Conservation (phyloP, 1,139 yeast genomes). For the Blastobotrys illinoisensis region DNA sequence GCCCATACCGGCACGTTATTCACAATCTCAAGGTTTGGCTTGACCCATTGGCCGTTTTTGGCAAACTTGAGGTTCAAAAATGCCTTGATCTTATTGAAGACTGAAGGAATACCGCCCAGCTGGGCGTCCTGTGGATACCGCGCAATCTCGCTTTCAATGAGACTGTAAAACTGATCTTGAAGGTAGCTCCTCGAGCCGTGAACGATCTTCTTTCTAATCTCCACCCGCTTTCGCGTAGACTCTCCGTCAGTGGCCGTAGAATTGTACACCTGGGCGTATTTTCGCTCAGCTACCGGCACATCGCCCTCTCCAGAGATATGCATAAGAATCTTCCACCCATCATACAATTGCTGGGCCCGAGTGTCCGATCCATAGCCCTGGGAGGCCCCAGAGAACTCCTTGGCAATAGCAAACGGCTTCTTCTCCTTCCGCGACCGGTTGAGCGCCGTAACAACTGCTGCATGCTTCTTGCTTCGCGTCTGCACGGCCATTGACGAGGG, state of each 20-base stretch:
- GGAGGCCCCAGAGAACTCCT: constrained; percentile 48
- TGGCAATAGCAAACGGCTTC: constrained; percentile 46
- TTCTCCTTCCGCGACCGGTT: constrained; percentile 61
- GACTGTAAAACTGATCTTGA: constrained; percentile 71
- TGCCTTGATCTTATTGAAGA: constrained; percentile 62
- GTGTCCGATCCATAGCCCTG: constrained; percentile 27
- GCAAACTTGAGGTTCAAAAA: constrained; percentile 46
- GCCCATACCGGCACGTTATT: constrained; percentile 95
- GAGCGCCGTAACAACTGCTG: constrained; percentile 61
- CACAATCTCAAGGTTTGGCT: constrained; percentile 50
- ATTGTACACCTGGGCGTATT: constrained; percentile 39
- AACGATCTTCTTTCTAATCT: constrained; percentile 47
- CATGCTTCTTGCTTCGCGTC: constrained; percentile 47
- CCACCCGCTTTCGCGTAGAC: constrained; percentile 31
- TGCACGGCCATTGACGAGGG: constrained; percentile 15
- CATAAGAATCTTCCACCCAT: constrained; percentile 33
- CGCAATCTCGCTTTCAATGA: constrained; percentile 66
- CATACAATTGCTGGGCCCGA: constrained; percentile 35
- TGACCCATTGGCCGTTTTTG: constrained; percentile 44
- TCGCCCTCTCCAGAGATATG: constrained; percentile 27
- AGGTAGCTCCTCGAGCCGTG: constrained; percentile 55
- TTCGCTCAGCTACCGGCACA: constrained; percentile 40
- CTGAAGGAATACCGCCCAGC: constrained; percentile 60
- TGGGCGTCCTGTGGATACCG: constrained; percentile 53
- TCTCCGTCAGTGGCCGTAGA: constrained; percentile 21